Evolutionary conservation across 2,329 filamentous ascomycete genomes (phyloP).

Genomic region (Macrophomina phaseolina): DNA sequence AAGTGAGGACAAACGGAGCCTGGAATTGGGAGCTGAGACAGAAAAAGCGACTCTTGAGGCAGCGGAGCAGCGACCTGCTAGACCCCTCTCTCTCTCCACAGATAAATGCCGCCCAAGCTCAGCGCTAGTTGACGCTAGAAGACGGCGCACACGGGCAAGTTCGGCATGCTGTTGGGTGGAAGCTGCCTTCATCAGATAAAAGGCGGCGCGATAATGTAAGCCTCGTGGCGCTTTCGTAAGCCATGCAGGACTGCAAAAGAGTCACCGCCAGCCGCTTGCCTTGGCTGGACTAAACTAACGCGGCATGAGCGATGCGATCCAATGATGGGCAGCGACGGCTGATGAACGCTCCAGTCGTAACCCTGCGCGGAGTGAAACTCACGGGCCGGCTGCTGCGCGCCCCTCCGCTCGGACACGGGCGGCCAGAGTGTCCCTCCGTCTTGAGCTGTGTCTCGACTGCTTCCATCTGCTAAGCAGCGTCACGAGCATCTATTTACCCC

Average conservation of each 20-base stretch:
- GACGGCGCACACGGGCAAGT: conserved; percentile 10
- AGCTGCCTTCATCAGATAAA: conserved; percentile 15
- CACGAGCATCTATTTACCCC: neutral
- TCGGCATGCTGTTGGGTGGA: neutral
- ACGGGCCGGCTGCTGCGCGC: conserved; percentile 1
- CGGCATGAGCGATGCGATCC: conserved; percentile 1
- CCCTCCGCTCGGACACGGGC: conserved; percentile 1
- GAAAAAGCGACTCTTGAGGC: neutral
- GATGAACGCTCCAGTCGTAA: neutral
- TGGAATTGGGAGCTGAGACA: conserved; percentile 3
- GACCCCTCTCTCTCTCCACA: conserved; percentile 15
- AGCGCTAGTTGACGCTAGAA: conserved; percentile 12
- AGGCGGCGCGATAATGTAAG: conserved; percentile 8
- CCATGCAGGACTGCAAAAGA: conserved; percentile 20
- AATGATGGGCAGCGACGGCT: neutral
- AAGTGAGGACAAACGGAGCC: neutral
- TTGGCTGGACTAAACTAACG: conserved; percentile 8
- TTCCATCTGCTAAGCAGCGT: neutral
- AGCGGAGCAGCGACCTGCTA: neutral
- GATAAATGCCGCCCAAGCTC: conserved; percentile 13
- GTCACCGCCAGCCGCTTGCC: conserved; percentile 22
- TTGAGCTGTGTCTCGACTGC: conserved; percentile 1
- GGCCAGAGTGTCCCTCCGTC: neutral
- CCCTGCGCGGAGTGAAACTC: neutral
- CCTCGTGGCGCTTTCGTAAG: conserved; percentile 20